Evolutionary conservation across 1,139 yeast species (phyloP).

Genomic region (Pichia cactophila): DNA sequence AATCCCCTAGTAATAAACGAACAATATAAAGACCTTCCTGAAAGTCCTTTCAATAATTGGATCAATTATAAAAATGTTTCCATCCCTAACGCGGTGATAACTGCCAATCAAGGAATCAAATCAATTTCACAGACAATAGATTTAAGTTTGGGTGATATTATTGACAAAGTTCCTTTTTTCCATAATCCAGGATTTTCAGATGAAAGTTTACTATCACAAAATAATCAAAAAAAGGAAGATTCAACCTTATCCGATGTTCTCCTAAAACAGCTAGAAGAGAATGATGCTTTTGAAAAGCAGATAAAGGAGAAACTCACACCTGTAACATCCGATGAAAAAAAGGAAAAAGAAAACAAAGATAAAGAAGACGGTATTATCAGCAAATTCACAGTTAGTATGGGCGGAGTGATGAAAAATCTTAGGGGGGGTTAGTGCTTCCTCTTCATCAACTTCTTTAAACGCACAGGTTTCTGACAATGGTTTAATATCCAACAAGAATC

Average conservation of each 20-base stretch:
- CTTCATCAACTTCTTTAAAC: constrained; percentile 23
- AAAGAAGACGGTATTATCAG: constrained; percentile 23
- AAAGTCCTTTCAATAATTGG: constrained; percentile 4
- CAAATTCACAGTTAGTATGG: constrained; percentile 25
- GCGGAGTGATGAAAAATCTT: constrained; percentile 28
- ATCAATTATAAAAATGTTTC: constrained; percentile 15
- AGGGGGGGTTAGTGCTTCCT: constrained; percentile 26
- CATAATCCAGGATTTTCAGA: constrained; percentile 2
- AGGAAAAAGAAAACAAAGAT: neutral
- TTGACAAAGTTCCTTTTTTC: constrained; percentile 28
- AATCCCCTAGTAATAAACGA: constrained; percentile 7
- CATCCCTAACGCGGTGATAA: constrained; percentile 23
- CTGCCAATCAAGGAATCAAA: constrained; percentile 30
- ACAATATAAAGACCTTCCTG: neutral
- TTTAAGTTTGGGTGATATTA: constrained; percentile 26
- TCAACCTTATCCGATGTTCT: constrained; percentile 15
- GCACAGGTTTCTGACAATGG: constrained; percentile 11
- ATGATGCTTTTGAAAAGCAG: constrained; percentile 16
- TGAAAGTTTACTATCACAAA: neutral
- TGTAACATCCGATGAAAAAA: neutral
- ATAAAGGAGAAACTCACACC: neutral
- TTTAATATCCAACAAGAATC: neutral
- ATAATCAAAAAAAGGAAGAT: constrained; percentile 1
- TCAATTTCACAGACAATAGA: constrained; percentile 29
- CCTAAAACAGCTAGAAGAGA: constrained; percentile 23